phyloP scores from a whole-genome alignment of 495 filamentous ascomycete genomes.

The Aspergillus indologenus region DNA sequence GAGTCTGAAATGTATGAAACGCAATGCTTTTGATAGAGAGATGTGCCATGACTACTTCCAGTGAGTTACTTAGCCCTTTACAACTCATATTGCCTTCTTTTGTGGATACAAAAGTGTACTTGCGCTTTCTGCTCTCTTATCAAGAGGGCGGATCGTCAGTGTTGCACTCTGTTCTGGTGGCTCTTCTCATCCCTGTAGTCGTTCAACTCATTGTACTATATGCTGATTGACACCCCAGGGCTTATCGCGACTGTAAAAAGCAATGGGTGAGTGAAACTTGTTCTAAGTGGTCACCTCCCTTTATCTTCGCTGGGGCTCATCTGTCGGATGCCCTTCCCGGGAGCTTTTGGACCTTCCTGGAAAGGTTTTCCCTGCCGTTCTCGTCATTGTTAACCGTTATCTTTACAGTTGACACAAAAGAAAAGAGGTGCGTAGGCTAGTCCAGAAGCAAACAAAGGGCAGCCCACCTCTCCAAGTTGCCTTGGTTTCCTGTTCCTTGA shows the following conservation, averaged over 20 bases:
- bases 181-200: not conserved
- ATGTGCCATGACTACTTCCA: constrained; percentile 94
- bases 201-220: constrained; percentile 7
- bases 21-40: constrained; percentile 79
- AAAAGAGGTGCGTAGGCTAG: constrained; percentile 8
- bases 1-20: constrained; percentile 80
- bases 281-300: not conserved
- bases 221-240: constrained; percentile 48
- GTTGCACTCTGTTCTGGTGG: not conserved
- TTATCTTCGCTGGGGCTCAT: not conserved
- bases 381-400: not conserved
- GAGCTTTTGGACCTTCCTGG: not conserved
- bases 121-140: not conserved
- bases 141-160: not conserved
- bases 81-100: constrained; percentile 7
- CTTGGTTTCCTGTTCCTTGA: not conserved
- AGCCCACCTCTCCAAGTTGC: not conserved
- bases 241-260: constrained; percentile 93
- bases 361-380: not conserved
- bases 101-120: not conserved
- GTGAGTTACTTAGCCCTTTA: constrained; percentile 47
- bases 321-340: not conserved
- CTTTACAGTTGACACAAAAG: constrained; percentile 25
- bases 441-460: not conserved
- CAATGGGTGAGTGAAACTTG: constrained; percentile 66